A percentile compares a stretch with the other conserved stretches of the same genome.
phyloP scores from a whole-genome alignment of 257 asterid species.

The Solanum gracilifrons region DNA sequence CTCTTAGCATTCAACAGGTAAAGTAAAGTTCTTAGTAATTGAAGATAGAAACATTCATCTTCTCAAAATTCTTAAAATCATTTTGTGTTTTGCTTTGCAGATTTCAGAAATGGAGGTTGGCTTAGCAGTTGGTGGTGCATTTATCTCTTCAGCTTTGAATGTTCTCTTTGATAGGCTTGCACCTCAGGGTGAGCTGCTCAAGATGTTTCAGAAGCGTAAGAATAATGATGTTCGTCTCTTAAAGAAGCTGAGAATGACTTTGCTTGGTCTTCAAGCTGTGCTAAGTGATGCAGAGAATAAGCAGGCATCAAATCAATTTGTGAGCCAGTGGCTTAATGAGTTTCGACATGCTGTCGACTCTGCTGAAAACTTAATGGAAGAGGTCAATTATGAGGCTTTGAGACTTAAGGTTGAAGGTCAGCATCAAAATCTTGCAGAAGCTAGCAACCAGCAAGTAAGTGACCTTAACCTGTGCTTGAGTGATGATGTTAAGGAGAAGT shows the following conservation, averaged over 20 bases:
- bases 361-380: neutral
- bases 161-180: constrained; percentile 2
- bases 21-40: neutral
- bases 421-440: neutral
- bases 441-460: too few relatives aligned
- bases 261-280: neutral
- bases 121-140: neutral
- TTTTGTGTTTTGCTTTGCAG: neutral
- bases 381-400: neutral
- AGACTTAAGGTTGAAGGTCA: neutral
- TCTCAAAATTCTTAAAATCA: neutral
- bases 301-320: neutral
- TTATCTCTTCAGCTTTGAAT: neutral
- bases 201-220: neutral
- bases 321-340: constrained; percentile 6
- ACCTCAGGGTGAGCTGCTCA: neutral
- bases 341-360: neutral
- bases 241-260: neutral
- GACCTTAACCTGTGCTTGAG: neutral
- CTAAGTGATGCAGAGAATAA: constrained; percentile 10
- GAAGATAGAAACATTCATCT: neutral
- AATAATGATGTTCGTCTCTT: neutral
- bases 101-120: neutral
- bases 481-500: neutral
- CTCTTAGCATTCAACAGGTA: neutral